These are phyloP conservation scores for Coniella vitis DNA, from an alignment of 2,329 filamentous ascomycete genomes.

Conservation along the genomic window DNA sequence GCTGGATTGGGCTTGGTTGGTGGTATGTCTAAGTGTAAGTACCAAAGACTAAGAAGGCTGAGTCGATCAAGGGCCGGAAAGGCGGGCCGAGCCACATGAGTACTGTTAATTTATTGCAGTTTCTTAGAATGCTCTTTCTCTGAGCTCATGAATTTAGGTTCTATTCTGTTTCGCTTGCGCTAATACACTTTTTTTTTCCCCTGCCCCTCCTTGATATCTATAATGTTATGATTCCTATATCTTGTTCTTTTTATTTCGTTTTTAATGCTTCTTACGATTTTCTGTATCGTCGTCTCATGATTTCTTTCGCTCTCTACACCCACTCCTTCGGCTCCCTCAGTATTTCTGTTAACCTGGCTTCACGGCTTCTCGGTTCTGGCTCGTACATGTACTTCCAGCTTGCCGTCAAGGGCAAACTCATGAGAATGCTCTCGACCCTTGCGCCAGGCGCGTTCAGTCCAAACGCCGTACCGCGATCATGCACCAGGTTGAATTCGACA, in stretches of 20 bases:
- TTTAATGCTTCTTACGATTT: neutral
- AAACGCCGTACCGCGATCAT: conserved; percentile 92
- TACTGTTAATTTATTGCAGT: too few relatives aligned
- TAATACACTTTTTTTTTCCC: neutral
- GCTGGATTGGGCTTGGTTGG: too few relatives aligned
- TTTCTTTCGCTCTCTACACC: conserved; percentile 38
- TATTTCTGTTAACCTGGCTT: conserved; percentile 74
- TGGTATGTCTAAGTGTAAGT: neutral
- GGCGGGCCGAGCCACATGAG: too few relatives aligned
- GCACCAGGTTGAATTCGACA: conserved; percentile 96
- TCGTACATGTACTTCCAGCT: conserved; percentile 95
- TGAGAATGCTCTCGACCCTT: conserved; percentile 91
- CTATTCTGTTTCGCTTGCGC: neutral
- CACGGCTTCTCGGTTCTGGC: conserved; percentile 61
- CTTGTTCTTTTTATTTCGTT: neutral
- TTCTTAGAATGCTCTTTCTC: neutral
- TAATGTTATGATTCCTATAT: neutral
- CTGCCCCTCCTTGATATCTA: neutral
- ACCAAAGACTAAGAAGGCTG: too few relatives aligned
- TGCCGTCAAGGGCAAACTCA: conserved; percentile 91
- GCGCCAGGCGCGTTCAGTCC: conserved; percentile 88
- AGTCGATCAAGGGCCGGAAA: too few relatives aligned
- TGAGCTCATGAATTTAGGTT: neutral
- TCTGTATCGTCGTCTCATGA: neutral
- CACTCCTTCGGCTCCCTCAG: conserved; percentile 59